Base-by-base conservation (phyloP, 2,329 filamentous ascomycete species). In the Phaeophleospora eucalypticola region DNA sequence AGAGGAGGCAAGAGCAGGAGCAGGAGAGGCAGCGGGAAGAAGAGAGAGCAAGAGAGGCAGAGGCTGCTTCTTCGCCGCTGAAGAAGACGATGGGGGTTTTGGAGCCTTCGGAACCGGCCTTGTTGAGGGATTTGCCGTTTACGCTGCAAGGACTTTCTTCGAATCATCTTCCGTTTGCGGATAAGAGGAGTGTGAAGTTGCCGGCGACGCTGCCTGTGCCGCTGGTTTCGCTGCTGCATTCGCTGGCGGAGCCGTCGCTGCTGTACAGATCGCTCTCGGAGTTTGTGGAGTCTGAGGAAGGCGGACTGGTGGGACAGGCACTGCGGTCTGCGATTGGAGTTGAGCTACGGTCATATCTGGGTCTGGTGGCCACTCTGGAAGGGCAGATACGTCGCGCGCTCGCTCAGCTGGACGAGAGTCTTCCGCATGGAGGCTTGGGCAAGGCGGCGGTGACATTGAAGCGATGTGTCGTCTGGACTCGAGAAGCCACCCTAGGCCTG, bases 401-500 rank as follows among this genome's bases (percentile, higher is more conserved):
- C 40, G 78, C 84, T 4, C 81, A 84, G 6, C 71, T 93, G n/a
- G 82, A 87, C 53, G 81, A 86, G 42, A 72, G 74, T 2, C 79
- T 80, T 3, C 81, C 86, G 2, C 77, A 83, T 38, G 79, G 80
- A 36, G 84, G 85, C 1, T 82, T 94, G 43, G 85, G 88, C 4
- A 93, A 90, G 59, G 84, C 87, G 1, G 89, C 90, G 1, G 91
- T 98, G 12, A 98, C 93, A 0, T 73, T 98, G 41, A 97, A 97
- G 67, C 79, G 93, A 64, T 97, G 91, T 60, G 86, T 98, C 2
- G 86, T 98, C 18, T 98, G 94, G 94, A 97, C 90, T 7, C 82
- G 91, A 57, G 94, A 98, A 67, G 89, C 93, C 4, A 98, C 93
- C 1, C 94, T 97, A 84, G 93, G 90, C 0, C 70, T 98, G 57